A percentile compares a stretch with the other conserved stretches of the same genome.
phyloP scores from a whole-genome alignment of 176 grass and related monocot species.

The Musa acuminata region DNA sequence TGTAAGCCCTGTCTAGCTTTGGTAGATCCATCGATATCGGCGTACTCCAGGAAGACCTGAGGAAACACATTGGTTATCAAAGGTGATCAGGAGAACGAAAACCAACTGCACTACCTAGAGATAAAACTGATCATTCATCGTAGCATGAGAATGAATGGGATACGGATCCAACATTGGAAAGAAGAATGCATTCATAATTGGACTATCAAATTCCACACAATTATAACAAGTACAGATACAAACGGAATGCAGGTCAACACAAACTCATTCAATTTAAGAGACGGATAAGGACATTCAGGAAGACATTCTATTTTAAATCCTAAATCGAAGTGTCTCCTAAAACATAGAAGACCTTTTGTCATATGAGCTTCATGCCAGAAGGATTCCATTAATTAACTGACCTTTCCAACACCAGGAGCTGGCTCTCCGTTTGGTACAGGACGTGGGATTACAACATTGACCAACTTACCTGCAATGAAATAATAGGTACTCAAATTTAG shows the following conservation, averaged over 20 bases:
- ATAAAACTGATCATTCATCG: no score
- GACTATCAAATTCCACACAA: neutral
- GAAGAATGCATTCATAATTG: neutral
- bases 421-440: constrained; percentile 54
- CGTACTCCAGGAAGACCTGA: constrained; percentile 95
- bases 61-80: neutral
- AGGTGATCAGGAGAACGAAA: no score
- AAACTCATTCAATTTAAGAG: no score
- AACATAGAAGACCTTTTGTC: no score
- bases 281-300: no score
- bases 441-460: constrained; percentile 77
- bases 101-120: no score
- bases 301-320: no score
- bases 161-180: neutral
- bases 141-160: no score
- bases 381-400: constrained; percentile 16
- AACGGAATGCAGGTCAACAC: no score
- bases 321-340: no score
- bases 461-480: constrained; percentile 69
- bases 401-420: constrained; percentile 75
- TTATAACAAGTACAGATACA: neutral
- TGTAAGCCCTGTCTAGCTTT: constrained; percentile 69
- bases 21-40: constrained; percentile 57
- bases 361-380: neutral
- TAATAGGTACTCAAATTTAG: constrained; percentile 29